These are phyloP conservation scores for Fusarium hostae DNA, from an alignment of 2,329 filamentous ascomycete species.

Conservation along the genomic window DNA sequence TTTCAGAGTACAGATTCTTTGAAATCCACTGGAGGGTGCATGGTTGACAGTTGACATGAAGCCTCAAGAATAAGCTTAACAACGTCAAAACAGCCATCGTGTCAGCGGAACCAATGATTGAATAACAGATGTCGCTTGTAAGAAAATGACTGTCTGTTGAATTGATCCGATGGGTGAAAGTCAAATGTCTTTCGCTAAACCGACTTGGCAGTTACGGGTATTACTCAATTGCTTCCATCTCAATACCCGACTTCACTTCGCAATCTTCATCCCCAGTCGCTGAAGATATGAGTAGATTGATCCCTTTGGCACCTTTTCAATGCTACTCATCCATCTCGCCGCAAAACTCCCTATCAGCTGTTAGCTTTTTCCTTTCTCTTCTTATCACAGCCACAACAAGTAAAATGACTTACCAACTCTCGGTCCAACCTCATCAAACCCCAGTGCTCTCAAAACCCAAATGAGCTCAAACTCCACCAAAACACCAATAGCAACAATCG, in stretches of 20 bases:
- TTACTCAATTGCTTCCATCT: not conserved
- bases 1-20: no score
- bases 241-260: not conserved
- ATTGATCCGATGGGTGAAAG: not conserved
- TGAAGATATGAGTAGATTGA: slow-evolving; percentile 40
- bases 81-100: not conserved
- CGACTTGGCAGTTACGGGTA: not conserved
- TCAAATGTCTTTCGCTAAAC: not conserved
- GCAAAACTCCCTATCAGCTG: slow-evolving; percentile 33
- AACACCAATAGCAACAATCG: slow-evolving; percentile 32
- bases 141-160: not conserved
- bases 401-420: slow-evolving; percentile 21
- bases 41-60: not conserved
- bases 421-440: slow-evolving; percentile 33
- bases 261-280: slow-evolving; percentile 34
- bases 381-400: rapidly evolving
- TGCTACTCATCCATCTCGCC: slow-evolving; percentile 39
- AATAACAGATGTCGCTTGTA: not conserved
- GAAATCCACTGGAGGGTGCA: no score
- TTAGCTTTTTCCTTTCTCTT: rapidly evolving
- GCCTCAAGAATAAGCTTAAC: not conserved
- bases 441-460: slow-evolving; percentile 39
- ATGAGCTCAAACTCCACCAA: slow-evolving; percentile 28
- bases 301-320: slow-evolving; percentile 29
- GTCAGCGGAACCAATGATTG: not conserved